These are phyloP conservation scores for Heliocybe sulcata DNA, from an alignment of 1,284 basidiomycete genomes.

Conservation along the genomic window DNA sequence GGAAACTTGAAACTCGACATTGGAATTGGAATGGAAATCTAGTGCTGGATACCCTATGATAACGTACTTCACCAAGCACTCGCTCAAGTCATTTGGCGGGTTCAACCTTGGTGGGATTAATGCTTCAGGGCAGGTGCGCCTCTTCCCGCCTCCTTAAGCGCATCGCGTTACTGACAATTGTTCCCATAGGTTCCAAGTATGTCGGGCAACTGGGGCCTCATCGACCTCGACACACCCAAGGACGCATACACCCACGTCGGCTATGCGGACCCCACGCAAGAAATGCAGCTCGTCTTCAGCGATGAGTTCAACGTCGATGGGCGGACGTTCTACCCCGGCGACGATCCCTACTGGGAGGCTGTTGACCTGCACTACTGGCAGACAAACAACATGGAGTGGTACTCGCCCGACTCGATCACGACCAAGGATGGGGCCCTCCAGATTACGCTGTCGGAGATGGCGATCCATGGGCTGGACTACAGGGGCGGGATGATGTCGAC, in stretches of 20 bases:
- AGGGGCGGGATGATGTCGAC: conserved; percentile 22
- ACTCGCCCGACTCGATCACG: conserved; percentile 48
- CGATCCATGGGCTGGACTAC: conserved; percentile 46
- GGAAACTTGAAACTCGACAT: too few relatives aligned
- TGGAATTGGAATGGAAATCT: background rate
- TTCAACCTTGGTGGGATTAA: conserved; percentile 13
- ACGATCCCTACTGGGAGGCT: conserved; percentile 42
- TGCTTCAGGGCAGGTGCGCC: conserved; percentile 4
- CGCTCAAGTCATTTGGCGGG: conserved; percentile 15
- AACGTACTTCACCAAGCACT: conserved; percentile 22
- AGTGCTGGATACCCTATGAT: conserved; percentile 41
- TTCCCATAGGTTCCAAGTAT: conserved; percentile 12
- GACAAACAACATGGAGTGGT: conserved; percentile 42
- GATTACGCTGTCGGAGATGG: conserved; percentile 40
- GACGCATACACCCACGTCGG: conserved; percentile 34
- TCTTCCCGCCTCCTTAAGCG: background rate
- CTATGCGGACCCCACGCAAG: conserved; percentile 15
- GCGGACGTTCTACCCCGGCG: conserved; percentile 41
- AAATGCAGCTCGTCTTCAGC: conserved; percentile 36
- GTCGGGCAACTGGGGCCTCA: conserved; percentile 44
- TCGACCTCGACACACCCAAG: conserved; percentile 60
- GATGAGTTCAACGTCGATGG: conserved; percentile 51
- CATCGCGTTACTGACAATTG: conserved; percentile 1
- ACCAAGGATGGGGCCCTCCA: conserved; percentile 46
- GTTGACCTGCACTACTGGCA: conserved; percentile 56